Base-by-base conservation (phyloP, 1,139 yeast genomes). In the Suhomyces guaymorum region DNA sequence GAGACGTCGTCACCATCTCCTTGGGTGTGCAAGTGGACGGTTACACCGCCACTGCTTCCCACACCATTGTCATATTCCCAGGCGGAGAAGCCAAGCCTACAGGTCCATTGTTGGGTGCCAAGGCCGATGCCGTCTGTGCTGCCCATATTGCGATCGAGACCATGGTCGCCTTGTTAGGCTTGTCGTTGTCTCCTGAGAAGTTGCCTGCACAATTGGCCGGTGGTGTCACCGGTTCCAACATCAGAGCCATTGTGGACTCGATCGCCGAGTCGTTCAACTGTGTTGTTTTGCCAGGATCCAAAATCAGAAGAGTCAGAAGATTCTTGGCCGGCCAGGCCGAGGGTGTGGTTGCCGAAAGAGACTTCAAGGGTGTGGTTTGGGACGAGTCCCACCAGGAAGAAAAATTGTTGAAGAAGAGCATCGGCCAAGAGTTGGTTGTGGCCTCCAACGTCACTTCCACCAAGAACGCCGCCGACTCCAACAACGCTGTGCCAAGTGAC, bases 281-380 rank as follows among this genome's bases (percentile, higher is more conserved):
- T 69, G 72, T 73, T 36, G 88, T 92, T 41, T 86, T 85, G 26
- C 97, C 97, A 27, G 96, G 96, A 1, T 85, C 96, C 26, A 82
- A 88, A 57, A 85, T 92, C 26, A 82, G 98, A 66, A 77, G 96
- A 59, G 74, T 90, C 42, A 79, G 96, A 69, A 78, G 97, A 56
- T 92, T 90, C 55, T 77, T 92, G 55, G 95, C 96, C 20, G 98
- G 98, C 35, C 98, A 92, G 69, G 83, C 90, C 42, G 95, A 87
- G 52, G 88, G 88, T 52, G 73, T 87, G 39, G 95, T 90, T 45
- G 92, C 90, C 29, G 97, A 92, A 65, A 78, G 82, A 54, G 97
- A 89, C 49, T 84, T 82, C 61, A 88, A 89, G 63, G 97, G 96
- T 54, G 94, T 89, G 33, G 86, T 76, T 22, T 92, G 98, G 97